Evolutionary conservation across 164 flowering plant species (phyloP), one percentile per base, ranked within the genome.

Genomic region (Protea cynaroides): DNA sequence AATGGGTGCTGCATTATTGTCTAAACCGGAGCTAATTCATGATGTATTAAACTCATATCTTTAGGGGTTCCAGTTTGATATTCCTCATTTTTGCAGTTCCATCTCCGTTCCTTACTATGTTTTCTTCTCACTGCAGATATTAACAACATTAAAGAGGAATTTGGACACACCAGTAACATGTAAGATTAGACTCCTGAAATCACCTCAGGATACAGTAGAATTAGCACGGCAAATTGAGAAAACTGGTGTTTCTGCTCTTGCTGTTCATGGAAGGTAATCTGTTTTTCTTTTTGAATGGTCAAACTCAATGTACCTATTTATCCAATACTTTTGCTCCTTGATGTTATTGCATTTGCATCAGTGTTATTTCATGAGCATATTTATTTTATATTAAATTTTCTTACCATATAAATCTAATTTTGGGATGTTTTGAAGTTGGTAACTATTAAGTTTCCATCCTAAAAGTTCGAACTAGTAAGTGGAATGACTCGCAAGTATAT

Each of bases 1-100:
- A 73, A 93, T 90, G 96, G 98, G 98, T 65, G 96, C 98, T 73
- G 96, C 97, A 18, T 69, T 93, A 54, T 75, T 93, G 79, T 14
- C 77, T 49, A 90, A 89, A 63, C 98, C 98, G 24, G 92, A 89
- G 56, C 88, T 91, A 40, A 93, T 90, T 78, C 91, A 89, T 72
- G 97, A 93, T 90, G 97, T 93, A 85, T 59, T 78, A 34, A 12
- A 51, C 49, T 24, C 57, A 38, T 62, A 12, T 8, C 19, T 29
- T 63, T 34, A 25, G 18, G 58, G 51, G 25, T 24, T 57, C 18
- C 11, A 9, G 38, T 40, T 50, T 37, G 10, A 8, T 22, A 36
- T 24, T 66, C 21, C 25, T 24, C 51, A 25, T 25, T 18, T 53
- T 13, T 22, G 18, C 64, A 3, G 18, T 56, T 57, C 61, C 29